phyloP scores from a whole-genome alignment of 2,329 filamentous ascomycete genomes.

The Colletotrichum simmondsii region DNA sequence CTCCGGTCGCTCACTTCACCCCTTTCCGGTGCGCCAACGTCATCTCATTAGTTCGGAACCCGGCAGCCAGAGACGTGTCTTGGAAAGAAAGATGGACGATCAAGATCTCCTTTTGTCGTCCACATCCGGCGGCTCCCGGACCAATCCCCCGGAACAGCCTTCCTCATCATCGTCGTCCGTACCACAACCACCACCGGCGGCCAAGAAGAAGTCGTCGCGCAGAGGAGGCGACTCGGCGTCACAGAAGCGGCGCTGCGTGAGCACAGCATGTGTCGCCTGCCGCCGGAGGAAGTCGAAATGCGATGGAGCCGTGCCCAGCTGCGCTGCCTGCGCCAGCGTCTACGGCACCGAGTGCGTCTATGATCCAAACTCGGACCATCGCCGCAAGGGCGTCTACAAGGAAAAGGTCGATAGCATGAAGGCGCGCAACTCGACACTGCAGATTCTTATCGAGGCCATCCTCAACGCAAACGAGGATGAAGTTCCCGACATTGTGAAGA shows the following conservation, averaged over 20 bases:
- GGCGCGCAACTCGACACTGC: slow-evolving; percentile 86
- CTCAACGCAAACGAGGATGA: slow-evolving; percentile 91
- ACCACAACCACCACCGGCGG: slow-evolving; percentile 21
- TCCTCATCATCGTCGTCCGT: slow-evolving; percentile 7
- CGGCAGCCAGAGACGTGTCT: too few relatives aligned
- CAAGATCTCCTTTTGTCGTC: slow-evolving; percentile 4
- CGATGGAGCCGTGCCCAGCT: slow-evolving; percentile 90
- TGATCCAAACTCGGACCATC: slow-evolving; percentile 95
- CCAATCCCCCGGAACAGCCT: background rate
- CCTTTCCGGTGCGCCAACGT: background rate
- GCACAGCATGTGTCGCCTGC: slow-evolving; percentile 86
- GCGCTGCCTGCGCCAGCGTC: slow-evolving; percentile 94
- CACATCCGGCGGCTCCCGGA: slow-evolving; percentile 1
- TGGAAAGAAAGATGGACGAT: slow-evolving; percentile 16
- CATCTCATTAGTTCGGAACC: background rate
- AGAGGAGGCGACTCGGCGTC: slow-evolving; percentile 57
- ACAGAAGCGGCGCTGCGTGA: slow-evolving; percentile 81
- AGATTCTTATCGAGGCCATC: slow-evolving; percentile 93
- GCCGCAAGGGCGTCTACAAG: slow-evolving; percentile 95
- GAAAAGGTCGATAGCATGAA: slow-evolving; percentile 92
- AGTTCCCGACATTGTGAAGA: slow-evolving; percentile 81
- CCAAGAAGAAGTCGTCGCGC: slow-evolving; percentile 62
- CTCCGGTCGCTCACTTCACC: background rate
- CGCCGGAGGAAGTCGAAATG: slow-evolving; percentile 87
- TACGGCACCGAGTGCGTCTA: slow-evolving; percentile 93